Evolutionary conservation across 169 alveolate species (phyloP).

Genomic region (Plasmodium malariae): DNA sequence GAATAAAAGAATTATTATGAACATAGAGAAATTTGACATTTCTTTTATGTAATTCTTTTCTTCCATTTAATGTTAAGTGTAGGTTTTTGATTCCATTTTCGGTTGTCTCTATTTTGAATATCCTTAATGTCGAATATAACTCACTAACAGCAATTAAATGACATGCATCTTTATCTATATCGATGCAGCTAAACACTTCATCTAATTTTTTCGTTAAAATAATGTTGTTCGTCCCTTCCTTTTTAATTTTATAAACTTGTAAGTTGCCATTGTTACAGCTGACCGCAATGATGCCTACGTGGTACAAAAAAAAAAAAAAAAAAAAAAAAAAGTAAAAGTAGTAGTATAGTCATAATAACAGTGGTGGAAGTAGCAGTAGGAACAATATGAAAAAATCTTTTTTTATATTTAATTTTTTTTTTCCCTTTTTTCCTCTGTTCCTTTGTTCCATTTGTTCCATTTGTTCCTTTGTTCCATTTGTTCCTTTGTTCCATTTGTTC

Average conservation of each 20-base stretch:
- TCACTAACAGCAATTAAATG: slow-evolving; percentile 17
- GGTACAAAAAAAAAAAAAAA: not conserved
- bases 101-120: slow-evolving; percentile 22
- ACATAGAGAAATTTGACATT: slow-evolving; percentile 27
- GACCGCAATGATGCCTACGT: slow-evolving; percentile 5
- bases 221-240: slow-evolving; percentile 4
- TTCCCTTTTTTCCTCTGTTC: no score
- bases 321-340: not conserved
- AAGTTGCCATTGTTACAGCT: slow-evolving; percentile 38
- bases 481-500: no score
- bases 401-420: no score
- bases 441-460: no score
- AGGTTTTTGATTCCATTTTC: slow-evolving; percentile 17
- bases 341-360: not conserved
- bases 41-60: slow-evolving; percentile 19
- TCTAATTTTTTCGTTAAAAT: slow-evolving; percentile 15
- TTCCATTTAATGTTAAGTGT: slow-evolving; percentile 1
- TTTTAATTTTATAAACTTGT: slow-evolving; percentile 25
- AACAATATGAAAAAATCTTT: no score
- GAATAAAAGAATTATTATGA: slow-evolving; percentile 21
- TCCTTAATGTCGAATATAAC: slow-evolving; percentile 19
- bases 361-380: no score
- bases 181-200: slow-evolving; percentile 46
- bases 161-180: slow-evolving; percentile 29
- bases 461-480: no score